phyloP scores from a whole-genome alignment of 345 rosid species.

The Excoecaria cochinchinensis region DNA sequence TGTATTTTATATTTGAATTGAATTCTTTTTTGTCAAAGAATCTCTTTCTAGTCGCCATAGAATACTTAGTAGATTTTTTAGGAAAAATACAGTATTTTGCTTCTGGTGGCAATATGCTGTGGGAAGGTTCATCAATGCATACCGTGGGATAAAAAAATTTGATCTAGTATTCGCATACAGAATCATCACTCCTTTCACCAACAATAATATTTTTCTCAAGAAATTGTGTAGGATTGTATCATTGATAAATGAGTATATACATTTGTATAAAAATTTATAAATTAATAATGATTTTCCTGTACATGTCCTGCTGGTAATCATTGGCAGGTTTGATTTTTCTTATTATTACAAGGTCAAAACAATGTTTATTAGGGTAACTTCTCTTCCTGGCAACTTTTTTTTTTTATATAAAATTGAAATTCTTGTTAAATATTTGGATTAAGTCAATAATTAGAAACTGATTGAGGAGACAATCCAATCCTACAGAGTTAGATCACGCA shows the following conservation, averaged over 20 bases:
- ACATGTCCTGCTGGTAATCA: constrained; percentile 17
- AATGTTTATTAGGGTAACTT: not conserved
- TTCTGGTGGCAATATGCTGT: no score
- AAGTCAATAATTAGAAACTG: not conserved
- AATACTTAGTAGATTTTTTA: no score
- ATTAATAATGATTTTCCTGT: not conserved
- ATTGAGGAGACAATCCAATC: not conserved
- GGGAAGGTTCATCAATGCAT: no score
- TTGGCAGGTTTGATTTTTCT: constrained; percentile 6
- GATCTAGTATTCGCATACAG: no score
- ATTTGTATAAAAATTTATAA: not conserved
- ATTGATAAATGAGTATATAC: not conserved
- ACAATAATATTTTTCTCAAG: not conserved
- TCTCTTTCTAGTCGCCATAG: no score
- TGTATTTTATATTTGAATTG: no score
- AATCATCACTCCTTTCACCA: not conserved
- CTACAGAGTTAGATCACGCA: constrained; percentile 5
- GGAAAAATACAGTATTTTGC: no score
- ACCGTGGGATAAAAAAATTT: no score
- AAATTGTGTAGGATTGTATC: not conserved
- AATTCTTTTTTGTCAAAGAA: no score
- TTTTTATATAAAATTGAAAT: not conserved
- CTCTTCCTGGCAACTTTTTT: not conserved
- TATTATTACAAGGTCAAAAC: constrained; percentile 3
- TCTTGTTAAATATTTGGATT: not conserved